phyloP scores from a whole-genome alignment of 192 early-diverging fungal genomes.

The Coemansia sp. region DNA sequence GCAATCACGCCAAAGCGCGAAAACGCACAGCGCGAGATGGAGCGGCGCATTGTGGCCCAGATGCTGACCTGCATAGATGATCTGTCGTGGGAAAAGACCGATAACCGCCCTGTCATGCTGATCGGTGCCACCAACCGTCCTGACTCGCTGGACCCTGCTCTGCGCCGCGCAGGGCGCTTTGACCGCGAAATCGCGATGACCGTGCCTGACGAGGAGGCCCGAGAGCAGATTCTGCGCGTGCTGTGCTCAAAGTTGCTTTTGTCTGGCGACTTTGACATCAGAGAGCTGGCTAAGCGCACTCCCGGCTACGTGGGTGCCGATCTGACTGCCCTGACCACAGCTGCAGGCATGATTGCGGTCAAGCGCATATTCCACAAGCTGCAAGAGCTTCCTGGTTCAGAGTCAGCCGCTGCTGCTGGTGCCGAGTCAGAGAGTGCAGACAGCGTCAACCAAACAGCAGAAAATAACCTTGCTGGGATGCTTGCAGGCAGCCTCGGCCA shows the following conservation, averaged over 20 bases:
- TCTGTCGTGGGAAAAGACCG: slow-evolving; percentile 84
- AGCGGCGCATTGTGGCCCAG: slow-evolving; percentile 94
- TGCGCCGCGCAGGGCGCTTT: slow-evolving; percentile 83
- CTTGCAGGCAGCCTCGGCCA: too few relatives aligned
- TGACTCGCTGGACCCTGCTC: slow-evolving; percentile 79
- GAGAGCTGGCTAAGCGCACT: slow-evolving; percentile 81
- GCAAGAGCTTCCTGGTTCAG: slow-evolving; percentile 12
- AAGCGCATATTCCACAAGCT: slow-evolving; percentile 63
- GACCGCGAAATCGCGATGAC: slow-evolving; percentile 84
- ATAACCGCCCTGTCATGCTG: slow-evolving; percentile 82
- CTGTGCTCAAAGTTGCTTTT: slow-evolving; percentile 66
- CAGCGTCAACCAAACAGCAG: too few relatives aligned
- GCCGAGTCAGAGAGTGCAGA: background rate
- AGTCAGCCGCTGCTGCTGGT: background rate
- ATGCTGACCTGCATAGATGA: slow-evolving; percentile 95
- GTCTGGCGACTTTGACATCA: slow-evolving; percentile 77
- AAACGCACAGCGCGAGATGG: slow-evolving; percentile 87
- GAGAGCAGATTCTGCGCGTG: slow-evolving; percentile 61
- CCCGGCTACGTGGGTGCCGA: slow-evolving; percentile 99
- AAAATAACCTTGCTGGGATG: too few relatives aligned
- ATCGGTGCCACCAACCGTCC: slow-evolving; percentile 93
- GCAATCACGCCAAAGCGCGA: slow-evolving; percentile 86
- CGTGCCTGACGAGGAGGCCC: slow-evolving; percentile 86
- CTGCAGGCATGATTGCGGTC: slow-evolving; percentile 90
- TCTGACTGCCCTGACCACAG: slow-evolving; percentile 83